A percentile compares a stretch with the other conserved stretches of the same genome.
Conservation (phyloP, 371 early-diverging fungal genomes). For the Phascolomyces articulosus region DNA sequence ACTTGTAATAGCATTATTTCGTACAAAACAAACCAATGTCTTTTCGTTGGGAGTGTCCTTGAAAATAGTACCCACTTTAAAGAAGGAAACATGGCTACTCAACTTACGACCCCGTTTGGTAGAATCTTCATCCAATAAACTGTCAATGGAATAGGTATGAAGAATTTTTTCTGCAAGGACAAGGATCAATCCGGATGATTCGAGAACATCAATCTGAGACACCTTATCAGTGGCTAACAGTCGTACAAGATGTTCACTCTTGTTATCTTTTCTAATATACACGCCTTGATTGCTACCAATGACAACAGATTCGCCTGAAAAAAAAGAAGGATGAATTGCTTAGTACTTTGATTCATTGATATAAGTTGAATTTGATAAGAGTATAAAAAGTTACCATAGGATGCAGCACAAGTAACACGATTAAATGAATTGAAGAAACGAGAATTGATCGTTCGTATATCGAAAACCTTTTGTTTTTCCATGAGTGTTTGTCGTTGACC, state of each 20-base stretch:
- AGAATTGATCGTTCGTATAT: conserved; percentile 41
- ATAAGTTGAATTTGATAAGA: too few species aligned
- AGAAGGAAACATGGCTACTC: conserved; percentile 82
- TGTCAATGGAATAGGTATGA: conserved; percentile 76
- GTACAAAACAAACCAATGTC: conserved; percentile 79
- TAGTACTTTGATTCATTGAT: too few species aligned
- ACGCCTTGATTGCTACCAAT: conserved; percentile 53
- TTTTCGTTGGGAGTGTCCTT: conserved; percentile 72
- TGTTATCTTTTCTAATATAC: conserved; percentile 35
- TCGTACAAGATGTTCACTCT: conserved; percentile 43
- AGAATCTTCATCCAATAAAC: conserved; percentile 53
- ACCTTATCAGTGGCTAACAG: conserved; percentile 81
- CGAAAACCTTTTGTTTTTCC: conserved; percentile 62
- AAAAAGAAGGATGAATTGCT: neutral
- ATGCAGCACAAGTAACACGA: conserved; percentile 30
- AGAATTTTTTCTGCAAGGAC: conserved; percentile 85
- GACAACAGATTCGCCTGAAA: conserved; percentile 29
- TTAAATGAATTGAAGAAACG: conserved; percentile 29
- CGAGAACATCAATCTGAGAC: conserved; percentile 85
- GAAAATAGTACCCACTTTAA: conserved; percentile 83
- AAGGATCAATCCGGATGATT: conserved; percentile 68
- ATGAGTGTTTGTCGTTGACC: conserved; percentile 64
- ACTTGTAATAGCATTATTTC: conserved; percentile 65
- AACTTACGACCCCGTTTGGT: conserved; percentile 69
- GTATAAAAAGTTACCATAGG: conserved; percentile 24